phyloP scores from a whole-genome alignment of 345 rosid genomes.

The Kernera saxatilis region DNA sequence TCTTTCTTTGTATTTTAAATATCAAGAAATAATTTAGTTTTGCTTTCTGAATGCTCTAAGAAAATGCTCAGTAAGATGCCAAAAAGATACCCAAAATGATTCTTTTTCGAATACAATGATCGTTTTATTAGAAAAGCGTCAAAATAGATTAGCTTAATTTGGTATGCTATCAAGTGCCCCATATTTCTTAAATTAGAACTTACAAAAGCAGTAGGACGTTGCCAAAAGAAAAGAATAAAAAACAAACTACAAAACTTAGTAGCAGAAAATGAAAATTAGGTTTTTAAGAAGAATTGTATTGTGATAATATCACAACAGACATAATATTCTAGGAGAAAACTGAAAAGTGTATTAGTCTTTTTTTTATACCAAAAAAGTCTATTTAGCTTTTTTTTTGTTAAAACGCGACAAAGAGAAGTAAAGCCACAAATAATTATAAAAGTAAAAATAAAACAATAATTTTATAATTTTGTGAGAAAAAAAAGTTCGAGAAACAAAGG shows the following conservation, averaged over 20 bases:
- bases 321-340: neutral
- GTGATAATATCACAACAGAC: neutral
- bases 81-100: neutral
- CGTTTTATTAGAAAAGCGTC: neutral
- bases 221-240: neutral
- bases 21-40: neutral
- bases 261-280: neutral
- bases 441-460: neutral
- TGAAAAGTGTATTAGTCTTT: neutral
- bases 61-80: constrained; percentile 6
- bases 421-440: neutral
- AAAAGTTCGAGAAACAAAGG: neutral
- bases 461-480: neutral
- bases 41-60: neutral
- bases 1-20: neutral
- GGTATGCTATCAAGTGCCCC: neutral
- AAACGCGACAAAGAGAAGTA: neutral
- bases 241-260: neutral
- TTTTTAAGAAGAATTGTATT: neutral
- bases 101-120: neutral
- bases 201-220: neutral
- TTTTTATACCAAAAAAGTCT: no score
- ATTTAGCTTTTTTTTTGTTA: no score
- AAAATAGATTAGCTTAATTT: neutral
- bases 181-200: neutral